phyloP scores from a whole-genome alignment of 2,329 filamentous ascomycete species.

The Cercospora nicotianae region DNA sequence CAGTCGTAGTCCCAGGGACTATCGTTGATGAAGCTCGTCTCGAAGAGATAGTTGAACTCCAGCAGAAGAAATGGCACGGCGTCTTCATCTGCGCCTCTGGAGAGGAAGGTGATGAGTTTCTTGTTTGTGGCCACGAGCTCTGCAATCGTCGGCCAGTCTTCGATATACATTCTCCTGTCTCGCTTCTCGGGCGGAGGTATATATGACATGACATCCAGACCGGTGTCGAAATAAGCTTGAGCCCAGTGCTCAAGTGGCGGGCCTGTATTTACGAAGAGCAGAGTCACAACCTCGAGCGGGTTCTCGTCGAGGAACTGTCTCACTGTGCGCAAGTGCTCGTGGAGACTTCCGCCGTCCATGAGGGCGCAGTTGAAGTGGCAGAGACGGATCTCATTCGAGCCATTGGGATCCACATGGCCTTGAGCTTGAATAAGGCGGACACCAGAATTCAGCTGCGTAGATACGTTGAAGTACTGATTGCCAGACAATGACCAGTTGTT shows the following conservation, averaged over 20 bases:
- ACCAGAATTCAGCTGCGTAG: constrained; percentile 54
- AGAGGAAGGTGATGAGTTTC: constrained; percentile 48
- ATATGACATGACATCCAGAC: constrained; percentile 49
- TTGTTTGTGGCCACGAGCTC: constrained; percentile 45
- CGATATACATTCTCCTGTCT: constrained; percentile 36
- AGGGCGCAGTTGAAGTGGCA: constrained; percentile 35
- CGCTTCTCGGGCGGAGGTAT: constrained; percentile 35
- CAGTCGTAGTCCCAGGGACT: constrained; percentile 38
- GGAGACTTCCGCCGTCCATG: constrained; percentile 32
- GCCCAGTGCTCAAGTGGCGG: constrained; percentile 49
- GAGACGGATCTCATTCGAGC: constrained; percentile 28
- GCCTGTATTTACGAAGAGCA: constrained; percentile 38
- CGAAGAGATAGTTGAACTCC: constrained; percentile 46
- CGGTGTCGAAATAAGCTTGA: constrained; percentile 53
- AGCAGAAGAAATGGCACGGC: constrained; percentile 44
- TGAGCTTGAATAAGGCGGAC: constrained; percentile 32
- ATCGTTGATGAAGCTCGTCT: constrained; percentile 45
- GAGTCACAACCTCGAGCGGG: constrained; percentile 31
- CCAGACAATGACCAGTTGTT: constrained; percentile 37
- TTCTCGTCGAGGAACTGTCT: constrained; percentile 29
- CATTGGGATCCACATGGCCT: constrained; percentile 28
- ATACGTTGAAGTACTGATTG: constrained; percentile 47
- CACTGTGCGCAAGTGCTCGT: constrained; percentile 22
- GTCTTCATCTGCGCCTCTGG: constrained; percentile 43
- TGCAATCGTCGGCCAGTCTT: constrained; percentile 46